phyloP scores from a whole-genome alignment of 73 alveolate genomes.

The Blepharisma stoltei region DNA sequence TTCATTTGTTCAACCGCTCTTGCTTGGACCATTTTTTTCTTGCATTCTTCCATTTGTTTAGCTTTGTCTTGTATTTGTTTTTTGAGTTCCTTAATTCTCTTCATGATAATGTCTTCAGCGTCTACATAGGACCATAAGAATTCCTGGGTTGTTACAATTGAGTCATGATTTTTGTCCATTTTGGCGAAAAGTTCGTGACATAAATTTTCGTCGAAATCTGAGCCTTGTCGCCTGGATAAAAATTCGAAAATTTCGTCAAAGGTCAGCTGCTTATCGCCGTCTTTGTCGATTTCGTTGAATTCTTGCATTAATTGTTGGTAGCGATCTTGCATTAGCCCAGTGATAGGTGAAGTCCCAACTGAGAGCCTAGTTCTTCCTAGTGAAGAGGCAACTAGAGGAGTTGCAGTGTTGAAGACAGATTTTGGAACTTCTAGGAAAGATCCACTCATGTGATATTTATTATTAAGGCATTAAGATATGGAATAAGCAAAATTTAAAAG shows the following conservation, averaged over 20 bases:
- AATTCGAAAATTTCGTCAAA: conserved; percentile 27
- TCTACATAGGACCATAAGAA: conserved; percentile 49
- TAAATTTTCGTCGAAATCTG: conserved; percentile 37
- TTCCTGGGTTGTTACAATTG: conserved; percentile 38
- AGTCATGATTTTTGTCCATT: conserved; percentile 46
- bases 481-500: not conserved
- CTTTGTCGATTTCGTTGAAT: conserved; percentile 16
- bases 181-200: conserved; percentile 31
- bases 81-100: conserved; percentile 41
- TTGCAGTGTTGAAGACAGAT: not conserved
- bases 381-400: not conserved
- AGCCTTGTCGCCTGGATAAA: conserved; percentile 13
- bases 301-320: conserved; percentile 16
- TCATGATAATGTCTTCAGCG: conserved; percentile 36
- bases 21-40: conserved; percentile 35
- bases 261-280: conserved; percentile 19
- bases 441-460: not conserved
- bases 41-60: conserved; percentile 37
- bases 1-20: conserved; percentile 43
- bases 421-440: conserved; percentile 18
- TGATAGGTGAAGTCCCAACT: conserved; percentile 21
- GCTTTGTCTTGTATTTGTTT: conserved; percentile 36
- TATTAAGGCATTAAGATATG: not conserved
- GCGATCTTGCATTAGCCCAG: conserved; percentile 19
- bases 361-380: not conserved